Conservation (phyloP, 495 filamentous ascomycete genomes). For the Podospora comata region DNA sequence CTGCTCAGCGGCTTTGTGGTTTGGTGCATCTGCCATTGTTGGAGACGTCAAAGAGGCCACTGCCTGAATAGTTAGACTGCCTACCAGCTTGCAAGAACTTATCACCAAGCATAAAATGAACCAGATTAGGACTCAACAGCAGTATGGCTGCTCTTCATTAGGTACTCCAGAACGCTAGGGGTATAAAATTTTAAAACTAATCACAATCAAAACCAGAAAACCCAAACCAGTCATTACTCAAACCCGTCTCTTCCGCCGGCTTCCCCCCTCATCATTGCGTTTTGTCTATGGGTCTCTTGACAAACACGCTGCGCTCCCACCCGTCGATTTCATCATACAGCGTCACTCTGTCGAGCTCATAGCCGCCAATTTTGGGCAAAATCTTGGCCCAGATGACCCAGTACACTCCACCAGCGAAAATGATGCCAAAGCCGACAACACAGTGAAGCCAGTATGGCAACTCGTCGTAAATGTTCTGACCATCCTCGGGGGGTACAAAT, state of each 20-base stretch:
- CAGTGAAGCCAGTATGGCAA: constrained; percentile 49
- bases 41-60: too few species aligned
- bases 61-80: too few species aligned
- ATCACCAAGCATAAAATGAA: neutral
- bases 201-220: neutral
- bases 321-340: constrained; percentile 40
- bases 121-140: neutral
- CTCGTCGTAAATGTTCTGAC: constrained; percentile 41
- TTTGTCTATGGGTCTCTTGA: constrained; percentile 20
- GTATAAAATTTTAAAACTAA: neutral
- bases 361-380: constrained; percentile 57
- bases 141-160: neutral
- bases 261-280: neutral
- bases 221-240: neutral
- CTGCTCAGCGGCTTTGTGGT: too few species aligned
- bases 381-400: constrained; percentile 69
- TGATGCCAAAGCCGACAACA: constrained; percentile 46
- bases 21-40: too few species aligned
- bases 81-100: too few species aligned
- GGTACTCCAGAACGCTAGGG: neutral
- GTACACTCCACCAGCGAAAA: constrained; percentile 54
- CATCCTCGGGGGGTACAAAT: constrained; percentile 41
- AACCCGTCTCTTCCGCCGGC: neutral
- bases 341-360: constrained; percentile 56
- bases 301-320: constrained; percentile 42